Percentiles rank a stretch among this genome's conserved stretches.
These are phyloP conservation scores for Fraxinus quadrangulata DNA, from an alignment of 257 asterid genomes.

Conservation along the genomic window DNA sequence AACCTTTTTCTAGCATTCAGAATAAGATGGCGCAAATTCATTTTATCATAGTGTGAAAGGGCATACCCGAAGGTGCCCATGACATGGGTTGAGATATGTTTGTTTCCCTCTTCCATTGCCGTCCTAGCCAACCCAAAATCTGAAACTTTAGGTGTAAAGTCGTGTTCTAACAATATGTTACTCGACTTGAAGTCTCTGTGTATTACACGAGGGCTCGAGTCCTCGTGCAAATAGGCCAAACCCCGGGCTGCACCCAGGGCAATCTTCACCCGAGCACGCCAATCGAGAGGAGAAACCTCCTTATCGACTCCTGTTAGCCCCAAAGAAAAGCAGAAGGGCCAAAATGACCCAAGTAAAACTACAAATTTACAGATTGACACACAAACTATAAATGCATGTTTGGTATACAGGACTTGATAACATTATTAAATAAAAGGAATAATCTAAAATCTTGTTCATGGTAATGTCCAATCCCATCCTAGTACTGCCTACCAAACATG, in stretches of 20 bases:
- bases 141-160: slow-evolving; percentile 86
- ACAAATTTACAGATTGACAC: neutral
- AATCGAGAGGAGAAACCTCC: slow-evolving; percentile 70
- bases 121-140: slow-evolving; percentile 94
- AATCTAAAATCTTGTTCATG: neutral
- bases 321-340: slow-evolving; percentile 13
- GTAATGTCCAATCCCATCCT: neutral
- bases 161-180: slow-evolving; percentile 81
- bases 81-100: slow-evolving; percentile 83
- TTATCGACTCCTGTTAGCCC: slow-evolving; percentile 60
- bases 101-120: slow-evolving; percentile 74
- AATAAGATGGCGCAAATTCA: neutral
- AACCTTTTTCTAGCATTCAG: neutral
- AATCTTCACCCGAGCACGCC: slow-evolving; percentile 81
- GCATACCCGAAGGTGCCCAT: slow-evolving; percentile 98
- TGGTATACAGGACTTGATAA: neutral
- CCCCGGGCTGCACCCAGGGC: slow-evolving; percentile 94
- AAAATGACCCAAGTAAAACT: neutral
- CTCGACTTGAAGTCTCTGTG: slow-evolving; percentile 97
- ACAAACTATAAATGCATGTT: neutral
- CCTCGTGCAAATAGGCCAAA: slow-evolving; percentile 90
- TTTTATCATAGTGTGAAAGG: neutral
- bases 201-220: slow-evolving; percentile 94
- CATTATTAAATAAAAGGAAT: neutral
- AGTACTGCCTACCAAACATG: neutral